Evolutionary conservation across 139 green algal genomes (phyloP).

Genomic region (Chlamydomonas sp.): DNA sequence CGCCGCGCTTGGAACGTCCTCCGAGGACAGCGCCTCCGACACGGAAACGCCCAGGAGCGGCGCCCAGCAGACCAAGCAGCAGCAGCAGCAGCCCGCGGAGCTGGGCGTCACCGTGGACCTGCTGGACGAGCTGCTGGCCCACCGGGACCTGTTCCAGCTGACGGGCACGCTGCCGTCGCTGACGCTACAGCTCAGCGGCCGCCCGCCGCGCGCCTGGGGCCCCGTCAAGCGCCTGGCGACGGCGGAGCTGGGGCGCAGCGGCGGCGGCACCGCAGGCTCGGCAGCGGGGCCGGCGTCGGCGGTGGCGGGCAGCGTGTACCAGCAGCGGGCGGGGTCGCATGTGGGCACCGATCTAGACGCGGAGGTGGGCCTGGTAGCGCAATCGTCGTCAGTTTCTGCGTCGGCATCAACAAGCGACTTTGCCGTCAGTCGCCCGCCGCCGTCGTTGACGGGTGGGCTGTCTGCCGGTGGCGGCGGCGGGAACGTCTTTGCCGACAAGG

Average conservation of each 20-base stretch:
- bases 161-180: slow-evolving; percentile 69
- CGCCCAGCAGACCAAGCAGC: too few relatives aligned
- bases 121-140: slow-evolving; percentile 48
- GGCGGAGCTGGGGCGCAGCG: neutral
- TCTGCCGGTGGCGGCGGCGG: neutral
- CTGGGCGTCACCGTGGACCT: slow-evolving; percentile 40
- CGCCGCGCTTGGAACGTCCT: too few relatives aligned
- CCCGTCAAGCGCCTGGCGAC: slow-evolving; percentile 3
- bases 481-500: too few relatives aligned
- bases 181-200: slow-evolving; percentile 63
- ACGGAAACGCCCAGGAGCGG: too few relatives aligned
- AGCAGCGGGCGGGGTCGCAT: slow-evolving; percentile 47
- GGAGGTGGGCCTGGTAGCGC: too few relatives aligned
- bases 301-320: slow-evolving; percentile 8
- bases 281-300: neutral
- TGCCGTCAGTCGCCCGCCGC: too few relatives aligned
- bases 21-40: too few relatives aligned
- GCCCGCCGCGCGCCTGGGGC: slow-evolving; percentile 50
- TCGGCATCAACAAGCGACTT: neutral
- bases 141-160: slow-evolving; percentile 54
- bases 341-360: slow-evolving; percentile 5
- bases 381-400: neutral
- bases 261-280: too few relatives aligned
- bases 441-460: neutral
- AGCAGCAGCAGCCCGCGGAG: too few relatives aligned